A percentile compares a stretch with the other conserved stretches of the same genome.
These are phyloP conservation scores for Hibiscus syriacus DNA, from an alignment of 345 rosid genomes.

Conservation along the genomic window DNA sequence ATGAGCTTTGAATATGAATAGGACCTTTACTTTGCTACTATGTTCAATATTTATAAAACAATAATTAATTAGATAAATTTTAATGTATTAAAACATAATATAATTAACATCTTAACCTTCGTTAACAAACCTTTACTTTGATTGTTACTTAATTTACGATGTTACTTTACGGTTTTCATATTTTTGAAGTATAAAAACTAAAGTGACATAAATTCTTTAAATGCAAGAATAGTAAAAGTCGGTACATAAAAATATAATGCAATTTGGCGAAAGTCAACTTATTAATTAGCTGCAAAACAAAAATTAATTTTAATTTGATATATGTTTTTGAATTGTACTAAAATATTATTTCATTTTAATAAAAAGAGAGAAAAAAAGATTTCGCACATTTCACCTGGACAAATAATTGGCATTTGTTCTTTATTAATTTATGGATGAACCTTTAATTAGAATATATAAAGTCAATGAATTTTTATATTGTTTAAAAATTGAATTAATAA, in stretches of 20 bases:
- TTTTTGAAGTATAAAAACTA: not conserved
- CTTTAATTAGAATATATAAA: not conserved
- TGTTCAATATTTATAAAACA: no score
- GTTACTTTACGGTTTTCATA: not conserved
- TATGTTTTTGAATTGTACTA: not conserved
- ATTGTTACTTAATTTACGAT: no score
- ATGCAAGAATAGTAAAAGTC: not conserved
- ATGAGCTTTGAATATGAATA: no score
- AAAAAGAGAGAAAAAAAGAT: not conserved
- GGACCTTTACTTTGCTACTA: no score
- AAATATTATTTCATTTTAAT: not conserved
- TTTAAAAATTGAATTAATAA: not conserved
- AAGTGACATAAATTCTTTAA: not conserved
- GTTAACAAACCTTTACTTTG: no score
- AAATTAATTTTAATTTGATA: not conserved
- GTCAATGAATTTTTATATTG: not conserved
- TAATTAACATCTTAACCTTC: no score
- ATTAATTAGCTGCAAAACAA: not conserved
- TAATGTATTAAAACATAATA: no score
- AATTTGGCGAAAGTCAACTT: not conserved
- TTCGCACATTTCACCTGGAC: slow-evolving; percentile 3
- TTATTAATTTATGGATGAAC: not conserved
- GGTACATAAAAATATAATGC: not conserved
- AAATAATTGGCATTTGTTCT: not conserved
- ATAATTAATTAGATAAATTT: no score